These are phyloP conservation scores for Trametes pubescens DNA, from an alignment of 1,284 basidiomycete species.

Conservation along the genomic window DNA sequence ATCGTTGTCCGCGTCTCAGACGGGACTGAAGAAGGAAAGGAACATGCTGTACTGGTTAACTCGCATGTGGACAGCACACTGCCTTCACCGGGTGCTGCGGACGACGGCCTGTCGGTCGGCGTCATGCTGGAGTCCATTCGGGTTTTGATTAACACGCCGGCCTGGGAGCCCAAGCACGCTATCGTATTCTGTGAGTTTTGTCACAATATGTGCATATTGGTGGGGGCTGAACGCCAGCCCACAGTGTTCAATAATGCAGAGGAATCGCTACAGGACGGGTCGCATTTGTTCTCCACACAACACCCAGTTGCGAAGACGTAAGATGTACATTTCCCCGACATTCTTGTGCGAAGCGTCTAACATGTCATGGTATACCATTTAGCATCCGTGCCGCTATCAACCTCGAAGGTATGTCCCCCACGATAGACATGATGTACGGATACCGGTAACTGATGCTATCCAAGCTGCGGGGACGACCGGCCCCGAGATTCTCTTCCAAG, in stretches of 20 bases:
- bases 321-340: conserved; percentile 38
- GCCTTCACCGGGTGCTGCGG: conserved; percentile 86
- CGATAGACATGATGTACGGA: not conserved
- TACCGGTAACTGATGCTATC: not conserved
- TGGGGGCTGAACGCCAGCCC: not conserved
- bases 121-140: conserved; percentile 93
- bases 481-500: conserved; percentile 94
- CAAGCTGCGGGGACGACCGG: conserved; percentile 89
- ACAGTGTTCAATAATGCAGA: conserved; percentile 96
- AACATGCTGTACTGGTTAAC: conserved; percentile 88
- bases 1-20: conserved; percentile 90
- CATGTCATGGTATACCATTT: conserved; percentile 12
- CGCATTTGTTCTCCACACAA: conserved; percentile 91
- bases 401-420: conserved; percentile 72
- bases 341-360: not conserved
- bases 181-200: conserved; percentile 81
- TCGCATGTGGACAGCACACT: conserved; percentile 89
- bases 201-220: no score
- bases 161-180: conserved; percentile 80
- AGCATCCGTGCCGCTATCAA: conserved; percentile 92
- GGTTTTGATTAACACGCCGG: conserved; percentile 78
- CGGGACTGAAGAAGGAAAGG: conserved; percentile 76
- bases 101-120: conserved; percentile 88
- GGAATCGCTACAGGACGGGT: conserved; percentile 94
- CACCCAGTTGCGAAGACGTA: conserved; percentile 79